A percentile compares a stretch with the other conserved stretches of the same genome.
phyloP scores from a whole-genome alignment of 768 basidiomycete genomes.

The Pisolithus marmoratus region DNA sequence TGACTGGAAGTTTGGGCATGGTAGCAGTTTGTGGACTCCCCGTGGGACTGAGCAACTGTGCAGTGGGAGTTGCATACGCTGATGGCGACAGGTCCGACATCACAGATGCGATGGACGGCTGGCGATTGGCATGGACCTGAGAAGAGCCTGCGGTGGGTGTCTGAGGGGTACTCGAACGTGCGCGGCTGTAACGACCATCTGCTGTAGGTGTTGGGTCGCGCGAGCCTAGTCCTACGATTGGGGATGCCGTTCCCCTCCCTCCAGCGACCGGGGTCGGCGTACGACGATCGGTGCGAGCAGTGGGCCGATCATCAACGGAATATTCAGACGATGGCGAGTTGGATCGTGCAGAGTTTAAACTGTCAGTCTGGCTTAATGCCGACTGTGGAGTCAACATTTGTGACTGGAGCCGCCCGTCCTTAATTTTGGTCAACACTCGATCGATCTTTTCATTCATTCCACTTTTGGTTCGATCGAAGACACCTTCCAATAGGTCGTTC shows the following conservation, averaged over 20 bases:
- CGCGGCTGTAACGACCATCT: conserved; percentile 7
- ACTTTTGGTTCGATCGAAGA: conserved; percentile 52
- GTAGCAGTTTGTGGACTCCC: conserved; percentile 14
- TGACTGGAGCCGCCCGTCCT: conserved; percentile 47
- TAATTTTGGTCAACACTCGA: conserved; percentile 70
- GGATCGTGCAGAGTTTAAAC: conserved; percentile 22
- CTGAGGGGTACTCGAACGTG: conserved; percentile 21
- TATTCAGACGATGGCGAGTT: conserved; percentile 47
- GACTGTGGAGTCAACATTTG: conserved; percentile 15
- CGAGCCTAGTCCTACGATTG: conserved; percentile 15
- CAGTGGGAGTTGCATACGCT: conserved; percentile 40
- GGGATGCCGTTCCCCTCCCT: conserved; percentile 16
- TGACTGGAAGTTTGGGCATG: conserved; percentile 31
- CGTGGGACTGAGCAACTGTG: conserved; percentile 24
- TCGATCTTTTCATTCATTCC: conserved; percentile 65
- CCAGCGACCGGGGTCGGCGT: conserved; percentile 26
- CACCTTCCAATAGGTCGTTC: conserved; percentile 65
- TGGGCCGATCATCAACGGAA: conserved; percentile 40
- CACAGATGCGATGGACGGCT: conserved; percentile 72
- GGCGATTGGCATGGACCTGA: conserved; percentile 34
- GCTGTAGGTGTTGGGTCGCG: conserved; percentile 25
- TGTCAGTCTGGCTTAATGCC: conserved; percentile 15
- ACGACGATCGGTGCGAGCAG: conserved; percentile 13
- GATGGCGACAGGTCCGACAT: conserved; percentile 52
- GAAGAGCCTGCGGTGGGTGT: conserved; percentile 23